phyloP scores from a whole-genome alignment of 2,329 filamentous ascomycete genomes.

The Chrysoporthe puriensis region DNA sequence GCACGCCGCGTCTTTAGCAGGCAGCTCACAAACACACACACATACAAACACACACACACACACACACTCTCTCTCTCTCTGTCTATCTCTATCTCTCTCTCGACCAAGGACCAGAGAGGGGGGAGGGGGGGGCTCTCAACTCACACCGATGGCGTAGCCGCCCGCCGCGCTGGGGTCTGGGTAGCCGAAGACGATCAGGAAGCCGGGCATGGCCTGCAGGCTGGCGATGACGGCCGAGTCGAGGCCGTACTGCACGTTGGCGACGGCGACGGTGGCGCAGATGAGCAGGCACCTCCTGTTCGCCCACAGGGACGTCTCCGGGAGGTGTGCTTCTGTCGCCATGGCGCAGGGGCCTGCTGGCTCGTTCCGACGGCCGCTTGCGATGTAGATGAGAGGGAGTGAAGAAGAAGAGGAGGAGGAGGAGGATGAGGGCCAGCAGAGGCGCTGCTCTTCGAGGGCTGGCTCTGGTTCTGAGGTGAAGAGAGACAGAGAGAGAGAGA shows the following conservation, averaged over 20 bases:
- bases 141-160: conserved; percentile 47
- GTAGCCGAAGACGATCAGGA: conserved; percentile 54
- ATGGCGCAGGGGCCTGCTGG: neutral
- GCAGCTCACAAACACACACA: too few relatives aligned
- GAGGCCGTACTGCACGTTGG: conserved; percentile 57
- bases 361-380: too few relatives aligned
- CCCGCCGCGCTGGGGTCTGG: conserved; percentile 41
- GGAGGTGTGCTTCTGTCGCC: conserved; percentile 30
- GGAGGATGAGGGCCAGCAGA: too few relatives aligned
- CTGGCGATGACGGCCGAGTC: conserved; percentile 51
- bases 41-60: too few relatives aligned
- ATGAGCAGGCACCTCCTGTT: conserved; percentile 51
- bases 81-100: too few relatives aligned
- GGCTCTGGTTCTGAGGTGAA: too few relatives aligned
- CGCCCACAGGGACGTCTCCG: conserved; percentile 42
- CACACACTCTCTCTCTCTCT: neutral
- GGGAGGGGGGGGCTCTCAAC: conserved; percentile 25
- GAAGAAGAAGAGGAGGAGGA: too few relatives aligned
- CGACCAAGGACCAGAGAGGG: neutral
- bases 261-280: conserved; percentile 49
- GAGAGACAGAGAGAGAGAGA: too few relatives aligned
- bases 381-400: too few relatives aligned
- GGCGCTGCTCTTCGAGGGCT: too few relatives aligned
- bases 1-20: neutral
- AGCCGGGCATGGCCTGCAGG: conserved; percentile 55